phyloP scores from a whole-genome alignment of 1,284 basidiomycete species.

The Leccinum ponderosum region DNA sequence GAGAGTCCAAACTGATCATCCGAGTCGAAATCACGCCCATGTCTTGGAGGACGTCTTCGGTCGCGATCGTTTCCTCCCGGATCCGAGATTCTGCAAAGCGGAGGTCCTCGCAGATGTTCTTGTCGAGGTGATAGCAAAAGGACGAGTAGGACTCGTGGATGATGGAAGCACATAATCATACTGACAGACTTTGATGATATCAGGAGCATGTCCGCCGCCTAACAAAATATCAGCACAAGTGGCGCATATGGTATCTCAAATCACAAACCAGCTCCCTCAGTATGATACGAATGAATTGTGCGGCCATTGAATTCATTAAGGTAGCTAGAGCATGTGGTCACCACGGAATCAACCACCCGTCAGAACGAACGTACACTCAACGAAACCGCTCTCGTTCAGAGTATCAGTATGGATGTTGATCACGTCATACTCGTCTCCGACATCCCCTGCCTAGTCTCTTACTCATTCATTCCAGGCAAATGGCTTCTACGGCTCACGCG shows the following conservation, averaged over 20 bases:
- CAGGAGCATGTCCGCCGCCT: conserved; percentile 96
- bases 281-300: conserved; percentile 97
- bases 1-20: conserved; percentile 95
- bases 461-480: conserved; percentile 67
- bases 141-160: conserved; percentile 96
- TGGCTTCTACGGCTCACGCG: conserved; percentile 90
- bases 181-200: conserved; percentile 96
- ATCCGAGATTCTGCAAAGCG: conserved; percentile 98
- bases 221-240: conserved; percentile 2
- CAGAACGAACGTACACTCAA: conserved; percentile 62
- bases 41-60: conserved; percentile 97
- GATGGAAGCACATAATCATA: conserved; percentile 92
- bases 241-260: background rate
- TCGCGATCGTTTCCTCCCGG: conserved; percentile 94
- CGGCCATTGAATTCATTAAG: conserved; percentile 84
- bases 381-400: conserved; percentile 92
- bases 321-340: conserved; percentile 56
- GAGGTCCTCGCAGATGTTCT: conserved; percentile 89
- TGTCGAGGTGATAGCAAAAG: conserved; percentile 88
- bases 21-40: conserved; percentile 78
- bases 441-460: conserved; percentile 35
- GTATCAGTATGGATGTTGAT: conserved; percentile 98
- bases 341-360: background rate
- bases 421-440: conserved; percentile 94
- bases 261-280: conserved; percentile 85